Conservation (phyloP, 768 basidiomycete genomes). For the Mycena metata region DNA sequence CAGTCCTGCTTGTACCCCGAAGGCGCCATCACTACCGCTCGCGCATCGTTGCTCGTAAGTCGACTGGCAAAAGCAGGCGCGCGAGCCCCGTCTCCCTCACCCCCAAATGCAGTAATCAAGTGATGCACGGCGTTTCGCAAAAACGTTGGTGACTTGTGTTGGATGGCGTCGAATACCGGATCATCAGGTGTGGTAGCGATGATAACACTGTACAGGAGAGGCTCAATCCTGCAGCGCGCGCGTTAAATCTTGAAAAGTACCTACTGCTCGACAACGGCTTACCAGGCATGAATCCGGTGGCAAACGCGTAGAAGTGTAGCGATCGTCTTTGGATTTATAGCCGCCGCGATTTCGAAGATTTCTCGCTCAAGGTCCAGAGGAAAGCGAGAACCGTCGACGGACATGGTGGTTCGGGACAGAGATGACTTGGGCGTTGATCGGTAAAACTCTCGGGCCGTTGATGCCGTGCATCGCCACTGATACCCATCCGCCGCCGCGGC, state of each 20-base stretch:
- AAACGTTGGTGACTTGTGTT: background rate
- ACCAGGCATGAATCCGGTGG: constrained; percentile 10
- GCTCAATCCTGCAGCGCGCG: background rate
- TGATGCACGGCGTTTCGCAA: constrained; percentile 1
- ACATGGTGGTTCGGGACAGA: too few relatives aligned
- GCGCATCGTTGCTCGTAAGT: background rate
- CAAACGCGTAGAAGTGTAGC: constrained; percentile 6
- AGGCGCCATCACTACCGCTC: background rate
- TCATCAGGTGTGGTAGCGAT: background rate
- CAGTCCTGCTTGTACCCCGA: background rate
- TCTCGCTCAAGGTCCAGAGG: constrained; percentile 6
- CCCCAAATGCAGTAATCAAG: background rate
- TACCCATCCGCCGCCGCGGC: too few relatives aligned
- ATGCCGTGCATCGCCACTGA: too few relatives aligned
- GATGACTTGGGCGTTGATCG: too few relatives aligned
- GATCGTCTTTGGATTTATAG: background rate
- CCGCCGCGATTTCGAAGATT: background rate
- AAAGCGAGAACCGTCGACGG: background rate
- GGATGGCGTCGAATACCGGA: background rate
- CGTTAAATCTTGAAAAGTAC: background rate
- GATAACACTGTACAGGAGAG: constrained; percentile 2
- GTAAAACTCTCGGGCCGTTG: too few relatives aligned
- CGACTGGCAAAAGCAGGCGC: background rate
- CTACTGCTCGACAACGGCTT: background rate
- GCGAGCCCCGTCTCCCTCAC: background rate